These are phyloP conservation scores for Fusarium coffeatum DNA, from an alignment of 2,329 filamentous ascomycete species.

Conservation along the genomic window DNA sequence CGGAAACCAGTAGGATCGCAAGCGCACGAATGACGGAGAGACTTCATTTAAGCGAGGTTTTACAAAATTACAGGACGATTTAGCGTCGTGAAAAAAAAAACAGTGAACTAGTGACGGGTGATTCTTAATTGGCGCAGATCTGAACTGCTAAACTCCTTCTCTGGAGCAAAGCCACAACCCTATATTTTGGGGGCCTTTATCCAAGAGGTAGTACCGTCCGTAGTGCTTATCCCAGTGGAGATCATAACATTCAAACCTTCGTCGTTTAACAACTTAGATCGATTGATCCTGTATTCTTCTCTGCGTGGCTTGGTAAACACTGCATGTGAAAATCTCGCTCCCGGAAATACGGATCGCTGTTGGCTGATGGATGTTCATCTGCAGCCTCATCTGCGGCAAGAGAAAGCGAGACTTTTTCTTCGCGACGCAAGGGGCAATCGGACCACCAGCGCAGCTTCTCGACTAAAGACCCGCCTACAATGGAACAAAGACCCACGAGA, in stretches of 20 bases:
- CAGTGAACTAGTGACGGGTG: not conserved
- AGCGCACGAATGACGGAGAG: not conserved
- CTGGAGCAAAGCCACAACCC: not conserved
- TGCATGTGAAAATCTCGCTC: not conserved
- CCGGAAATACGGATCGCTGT: not conserved
- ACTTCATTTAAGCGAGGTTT: not conserved
- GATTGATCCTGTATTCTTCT: no score
- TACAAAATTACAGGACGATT: not conserved
- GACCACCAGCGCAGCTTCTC: not conserved
- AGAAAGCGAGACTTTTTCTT: not conserved
- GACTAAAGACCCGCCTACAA: not conserved
- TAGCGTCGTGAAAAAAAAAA: not conserved
- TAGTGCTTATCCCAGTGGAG: not conserved
- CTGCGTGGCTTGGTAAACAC: not conserved
- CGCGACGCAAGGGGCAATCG: not conserved
- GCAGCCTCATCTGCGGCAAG: not conserved
- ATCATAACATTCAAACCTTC: not conserved
- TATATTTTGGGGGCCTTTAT: not conserved
- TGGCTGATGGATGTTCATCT: not conserved
- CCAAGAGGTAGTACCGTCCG: not conserved
- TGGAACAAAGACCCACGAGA: not conserved
- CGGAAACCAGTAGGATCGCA: not conserved
- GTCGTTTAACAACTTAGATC: not conserved
- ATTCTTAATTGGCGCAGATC: not conserved
- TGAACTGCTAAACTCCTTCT: not conserved